Evolutionary conservation across 2,329 filamentous ascomycete genomes (phyloP).

Genomic region (Calonectria montana): DNA sequence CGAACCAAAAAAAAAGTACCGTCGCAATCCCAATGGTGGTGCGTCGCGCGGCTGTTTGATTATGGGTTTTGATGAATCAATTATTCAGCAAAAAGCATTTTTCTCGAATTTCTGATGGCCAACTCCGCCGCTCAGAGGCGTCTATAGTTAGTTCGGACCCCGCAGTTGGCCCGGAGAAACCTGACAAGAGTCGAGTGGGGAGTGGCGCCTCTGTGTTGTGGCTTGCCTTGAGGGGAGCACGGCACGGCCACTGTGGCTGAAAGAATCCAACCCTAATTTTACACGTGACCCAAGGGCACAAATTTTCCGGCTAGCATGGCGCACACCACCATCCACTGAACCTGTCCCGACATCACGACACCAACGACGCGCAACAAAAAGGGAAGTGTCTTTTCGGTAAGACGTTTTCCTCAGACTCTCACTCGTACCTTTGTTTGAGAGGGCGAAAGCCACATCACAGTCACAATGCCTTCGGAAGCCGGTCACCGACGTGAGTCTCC

Average conservation of each 20-base stretch:
- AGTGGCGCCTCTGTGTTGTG: conserved; percentile 10
- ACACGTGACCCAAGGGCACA: conserved; percentile 54
- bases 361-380: conserved; percentile 56
- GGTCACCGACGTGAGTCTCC: conserved; percentile 86
- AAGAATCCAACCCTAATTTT: conserved; percentile 41
- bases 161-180: conserved; percentile 30
- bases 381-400: conserved; percentile 60
- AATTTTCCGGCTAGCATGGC: conserved; percentile 47
- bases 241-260: not conserved
- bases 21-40: not conserved
- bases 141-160: conserved; percentile 2
- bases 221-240: conserved; percentile 19
- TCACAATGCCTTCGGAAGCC: conserved; percentile 89
- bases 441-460: conserved; percentile 59
- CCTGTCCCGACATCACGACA: conserved; percentile 52
- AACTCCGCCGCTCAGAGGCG: conserved; percentile 27
- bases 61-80: conserved; percentile 14
- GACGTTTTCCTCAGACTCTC: conserved; percentile 55
- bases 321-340: conserved; percentile 52
- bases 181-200: not conserved
- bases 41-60: not conserved
- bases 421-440: conserved; percentile 59
- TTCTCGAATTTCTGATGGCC: conserved; percentile 26
- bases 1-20: not conserved
- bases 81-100: conserved; percentile 26